A percentile compares a stretch with the other conserved stretches of the same genome.
Evolutionary conservation across 2,329 filamentous ascomycete genomes (phyloP).

Genomic region (Penicillium sp.): DNA sequence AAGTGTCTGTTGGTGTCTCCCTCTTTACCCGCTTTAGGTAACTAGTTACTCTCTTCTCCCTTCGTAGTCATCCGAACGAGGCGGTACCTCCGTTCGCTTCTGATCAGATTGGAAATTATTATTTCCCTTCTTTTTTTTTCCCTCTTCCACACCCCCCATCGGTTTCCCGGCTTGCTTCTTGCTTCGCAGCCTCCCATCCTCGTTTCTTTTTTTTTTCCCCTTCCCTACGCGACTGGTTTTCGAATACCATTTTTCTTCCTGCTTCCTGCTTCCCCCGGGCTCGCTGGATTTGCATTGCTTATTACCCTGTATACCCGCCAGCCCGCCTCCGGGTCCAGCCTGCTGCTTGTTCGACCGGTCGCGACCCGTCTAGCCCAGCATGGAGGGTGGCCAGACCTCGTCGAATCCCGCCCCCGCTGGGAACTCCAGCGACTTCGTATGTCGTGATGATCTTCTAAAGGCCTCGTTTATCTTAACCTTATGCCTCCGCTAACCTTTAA

Average conservation of each 20-base stretch:
- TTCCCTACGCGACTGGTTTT: slow-evolving; percentile 3
- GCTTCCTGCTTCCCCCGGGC: slow-evolving; percentile 13
- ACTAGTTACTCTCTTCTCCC: too few species aligned
- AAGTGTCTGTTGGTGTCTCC: slow-evolving; percentile 22
- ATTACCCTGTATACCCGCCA: slow-evolving; percentile 13
- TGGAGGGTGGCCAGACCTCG: slow-evolving; percentile 54
- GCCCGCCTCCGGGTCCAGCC: slow-evolving; percentile 27
- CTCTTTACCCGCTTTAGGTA: too few species aligned
- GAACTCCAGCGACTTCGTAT: slow-evolving; percentile 97
- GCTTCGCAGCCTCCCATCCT: slow-evolving; percentile 3
- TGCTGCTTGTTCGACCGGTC: slow-evolving; percentile 45
- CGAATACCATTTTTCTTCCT: neutral
- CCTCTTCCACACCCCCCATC: slow-evolving; percentile 8
- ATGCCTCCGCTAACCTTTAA: slow-evolving; percentile 28
- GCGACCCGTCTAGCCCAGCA: slow-evolving; percentile 50
- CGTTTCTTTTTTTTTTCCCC: slow-evolving; percentile 13
- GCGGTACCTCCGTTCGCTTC: slow-evolving; percentile 14
- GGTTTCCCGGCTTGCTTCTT: neutral
- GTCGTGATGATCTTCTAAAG: slow-evolving; percentile 25
- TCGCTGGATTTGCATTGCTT: slow-evolving; percentile 27
- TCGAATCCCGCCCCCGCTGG: slow-evolving; percentile 61
- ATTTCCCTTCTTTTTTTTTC: slow-evolving; percentile 17
- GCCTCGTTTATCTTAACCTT: slow-evolving; percentile 1
- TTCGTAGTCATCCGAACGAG: slow-evolving; percentile 4
- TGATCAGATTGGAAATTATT: slow-evolving; percentile 13